Evolutionary conservation across 202 grass and related monocot species (phyloP).

Genomic region (Hordeum pubiflorum): DNA sequence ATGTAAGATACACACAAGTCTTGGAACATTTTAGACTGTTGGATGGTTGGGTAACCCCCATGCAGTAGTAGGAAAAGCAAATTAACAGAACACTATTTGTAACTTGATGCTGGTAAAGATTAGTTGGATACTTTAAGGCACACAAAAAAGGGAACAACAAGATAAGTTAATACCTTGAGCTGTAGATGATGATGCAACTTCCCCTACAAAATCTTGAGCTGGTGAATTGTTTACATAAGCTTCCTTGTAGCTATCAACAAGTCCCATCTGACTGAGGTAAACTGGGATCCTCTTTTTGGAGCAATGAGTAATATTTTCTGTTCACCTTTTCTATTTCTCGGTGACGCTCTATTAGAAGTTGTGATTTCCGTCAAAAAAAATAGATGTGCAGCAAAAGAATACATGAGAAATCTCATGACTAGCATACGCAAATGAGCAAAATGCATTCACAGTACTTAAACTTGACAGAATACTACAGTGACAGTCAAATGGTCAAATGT

Average conservation of each 20-base stretch:
- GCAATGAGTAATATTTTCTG: constrained; percentile 46
- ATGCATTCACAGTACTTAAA: neutral
- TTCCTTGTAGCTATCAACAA: constrained; percentile 34
- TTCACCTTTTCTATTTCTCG: constrained; percentile 51
- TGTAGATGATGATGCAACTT: constrained; percentile 1
- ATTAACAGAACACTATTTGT: no score
- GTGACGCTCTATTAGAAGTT: constrained; percentile 32
- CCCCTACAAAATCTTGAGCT: constrained; percentile 42
- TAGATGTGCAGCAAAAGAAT: constrained; percentile 4
- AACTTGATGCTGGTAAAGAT: neutral
- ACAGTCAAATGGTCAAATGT: no score
- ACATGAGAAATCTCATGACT: neutral
- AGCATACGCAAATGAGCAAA: constrained; percentile 6
- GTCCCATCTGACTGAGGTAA: constrained; percentile 15
- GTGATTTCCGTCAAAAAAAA: constrained; percentile 38
- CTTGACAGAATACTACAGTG: neutral
- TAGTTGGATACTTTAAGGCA: neutral
- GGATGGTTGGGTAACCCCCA: no score
- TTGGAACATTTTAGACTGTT: no score
- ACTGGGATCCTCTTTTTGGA: constrained; percentile 35
- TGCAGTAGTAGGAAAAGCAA: no score
- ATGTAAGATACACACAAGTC: no score
- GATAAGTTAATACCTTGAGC: constrained; percentile 20
- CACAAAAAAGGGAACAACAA: no score
- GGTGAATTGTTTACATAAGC: constrained; percentile 37